Evolutionary conservation across 208 protist species (phyloP), one percentile per base, ranked within the genome.

Genomic region (Giardia muris): DNA sequence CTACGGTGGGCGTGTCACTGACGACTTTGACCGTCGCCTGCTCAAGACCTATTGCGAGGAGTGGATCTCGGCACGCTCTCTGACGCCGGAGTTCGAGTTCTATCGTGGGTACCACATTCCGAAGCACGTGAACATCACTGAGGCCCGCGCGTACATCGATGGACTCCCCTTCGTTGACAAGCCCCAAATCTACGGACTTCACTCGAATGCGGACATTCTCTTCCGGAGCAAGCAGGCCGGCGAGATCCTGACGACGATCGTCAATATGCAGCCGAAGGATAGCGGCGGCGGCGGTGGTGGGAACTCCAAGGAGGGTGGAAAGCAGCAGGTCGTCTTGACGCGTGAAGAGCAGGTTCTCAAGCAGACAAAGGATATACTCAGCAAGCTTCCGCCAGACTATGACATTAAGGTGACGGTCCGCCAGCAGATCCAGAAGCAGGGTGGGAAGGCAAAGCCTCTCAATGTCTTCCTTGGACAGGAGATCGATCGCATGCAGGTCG

Each of bases 1-100:
- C 95, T 99, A 99, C 95, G 98, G 98, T 92, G 98, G 98, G 43
- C 96, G 97, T 92, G 98, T 99, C 94, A 99, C 98, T 44, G 98
- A 99, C 94, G 98, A 98, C 94, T 98, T 96, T 93, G 98, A 99
- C 94, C 95, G 96, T n/a, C 2, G 92, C 0, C 95, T 98, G 67
- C 98, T 99, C 95, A 98, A 97, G 94, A 97, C 97, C 43, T 98
- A 98, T 95, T 97, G 96, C 57, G 96, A 98, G 93, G 96, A 96
- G 92, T 97, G 97, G 91, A 96, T 98, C 92, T 95, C 96, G 89
- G 91, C 93, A 44, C 94, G 95, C 93, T 96, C 98, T 93, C 96
- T 97, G 30, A 95, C 97, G 92, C 94, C 95, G 10, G 96, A 98
- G 43, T 96, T 94, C 89, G 45, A 43, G 44, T 96, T 96, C 76